Conservation (phyloP, 805 yeast genomes). For the Priceomyces fermenticarens region DNA sequence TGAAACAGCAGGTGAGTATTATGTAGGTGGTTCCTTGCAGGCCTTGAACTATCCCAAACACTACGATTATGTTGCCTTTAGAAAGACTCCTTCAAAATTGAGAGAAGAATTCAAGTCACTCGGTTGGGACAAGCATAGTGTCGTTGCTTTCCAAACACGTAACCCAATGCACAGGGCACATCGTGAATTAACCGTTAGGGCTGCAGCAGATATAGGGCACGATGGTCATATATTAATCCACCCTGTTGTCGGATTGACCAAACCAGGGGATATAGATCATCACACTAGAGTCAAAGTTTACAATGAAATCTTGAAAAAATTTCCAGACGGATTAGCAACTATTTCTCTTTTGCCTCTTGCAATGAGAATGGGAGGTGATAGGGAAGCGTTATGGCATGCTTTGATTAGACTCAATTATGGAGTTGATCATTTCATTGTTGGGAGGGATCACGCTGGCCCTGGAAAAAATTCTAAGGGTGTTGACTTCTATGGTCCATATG, state of each 20-base stretch:
- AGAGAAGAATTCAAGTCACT: slow-evolving; percentile 77
- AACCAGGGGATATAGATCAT: slow-evolving; percentile 97
- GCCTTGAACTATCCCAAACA: slow-evolving; percentile 83
- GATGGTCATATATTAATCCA: slow-evolving; percentile 76
- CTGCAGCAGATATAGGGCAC: slow-evolving; percentile 89
- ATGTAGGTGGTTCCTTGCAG: slow-evolving; percentile 84
- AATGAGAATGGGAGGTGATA: slow-evolving; percentile 99
- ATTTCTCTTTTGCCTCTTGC: slow-evolving; percentile 88
- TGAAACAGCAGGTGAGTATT: slow-evolving; percentile 75
- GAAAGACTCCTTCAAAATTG: slow-evolving; percentile 89
- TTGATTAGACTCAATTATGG: slow-evolving; percentile 95
- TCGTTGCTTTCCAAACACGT: slow-evolving; percentile 97
- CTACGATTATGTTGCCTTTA: slow-evolving; percentile 82
- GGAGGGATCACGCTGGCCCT: slow-evolving; percentile 98
- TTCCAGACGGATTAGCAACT: slow-evolving; percentile 92
- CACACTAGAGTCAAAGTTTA: slow-evolving; percentile 96
- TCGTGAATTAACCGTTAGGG: slow-evolving; percentile 92
- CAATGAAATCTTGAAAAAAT: slow-evolving; percentile 86
- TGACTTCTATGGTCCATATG: slow-evolving; percentile 96
- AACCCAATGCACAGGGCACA: slow-evolving; percentile 99
- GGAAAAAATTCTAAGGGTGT: slow-evolving; percentile 84
- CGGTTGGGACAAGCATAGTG: slow-evolving; percentile 70
- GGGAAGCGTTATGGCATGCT: slow-evolving; percentile 98
- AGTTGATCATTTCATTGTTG: slow-evolving; percentile 95
- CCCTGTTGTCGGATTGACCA: slow-evolving; percentile 95